phyloP scores from a whole-genome alignment of 78 protist species.

The Dictyostelium citrinum region DNA sequence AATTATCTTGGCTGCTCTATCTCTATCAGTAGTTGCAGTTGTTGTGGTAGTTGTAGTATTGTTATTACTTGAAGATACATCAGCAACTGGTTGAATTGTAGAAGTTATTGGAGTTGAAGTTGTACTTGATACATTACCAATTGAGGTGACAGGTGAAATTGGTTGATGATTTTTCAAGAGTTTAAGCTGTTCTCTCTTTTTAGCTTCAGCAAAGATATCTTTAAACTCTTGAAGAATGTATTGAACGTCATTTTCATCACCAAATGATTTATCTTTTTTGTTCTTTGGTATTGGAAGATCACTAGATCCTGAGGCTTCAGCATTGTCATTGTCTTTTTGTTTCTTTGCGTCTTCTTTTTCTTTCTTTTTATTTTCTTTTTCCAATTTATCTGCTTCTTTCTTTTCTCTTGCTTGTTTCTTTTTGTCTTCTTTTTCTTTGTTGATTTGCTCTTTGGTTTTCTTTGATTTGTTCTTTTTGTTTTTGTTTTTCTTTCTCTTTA shows the following conservation, averaged over 20 bases:
- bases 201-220: conserved; percentile 22
- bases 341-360: neutral
- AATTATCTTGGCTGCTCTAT: conserved; percentile 20
- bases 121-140: neutral
- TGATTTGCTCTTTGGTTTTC: neutral
- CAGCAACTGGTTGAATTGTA: neutral
- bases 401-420: conserved; percentile 9
- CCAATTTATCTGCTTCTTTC: neutral
- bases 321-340: neutral
- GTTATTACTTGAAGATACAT: neutral
- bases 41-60: neutral
- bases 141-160: conserved; percentile 33
- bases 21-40: neutral
- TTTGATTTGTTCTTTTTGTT: neutral
- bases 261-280: conserved; percentile 29
- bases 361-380: neutral
- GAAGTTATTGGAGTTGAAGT: conserved; percentile 35
- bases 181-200: conserved; percentile 24
- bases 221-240: conserved; percentile 59
- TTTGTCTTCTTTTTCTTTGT: conserved; percentile 22
- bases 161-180: neutral
- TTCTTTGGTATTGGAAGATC: neutral
- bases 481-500: conserved; percentile 15
- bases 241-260: conserved; percentile 63
- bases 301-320: neutral